Evolutionary conservation across 2,329 filamentous ascomycete genomes (phyloP).

Genomic region (Ceratocystiopsis minuta): DNA sequence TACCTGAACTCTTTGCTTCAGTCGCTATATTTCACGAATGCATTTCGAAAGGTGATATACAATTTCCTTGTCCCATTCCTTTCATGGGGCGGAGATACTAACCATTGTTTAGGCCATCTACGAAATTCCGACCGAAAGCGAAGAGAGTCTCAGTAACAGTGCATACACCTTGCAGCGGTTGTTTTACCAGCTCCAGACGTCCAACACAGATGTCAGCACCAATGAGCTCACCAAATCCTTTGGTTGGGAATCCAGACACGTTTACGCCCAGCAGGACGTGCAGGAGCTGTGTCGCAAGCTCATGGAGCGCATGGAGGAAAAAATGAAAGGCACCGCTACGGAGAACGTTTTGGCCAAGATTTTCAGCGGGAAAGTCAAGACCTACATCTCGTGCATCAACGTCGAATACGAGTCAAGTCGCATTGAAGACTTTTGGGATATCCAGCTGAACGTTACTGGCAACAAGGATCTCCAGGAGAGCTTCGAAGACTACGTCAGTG

Average conservation of each 20-base stretch:
- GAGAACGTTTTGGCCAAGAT: slow-evolving; percentile 78
- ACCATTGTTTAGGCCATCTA: slow-evolving; percentile 58
- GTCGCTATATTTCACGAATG: slow-evolving; percentile 74
- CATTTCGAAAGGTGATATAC: slow-evolving; percentile 61
- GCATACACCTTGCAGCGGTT: slow-evolving; percentile 85
- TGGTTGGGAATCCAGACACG: slow-evolving; percentile 93
- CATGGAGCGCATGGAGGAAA: slow-evolving; percentile 93
- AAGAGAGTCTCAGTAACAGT: slow-evolving; percentile 67
- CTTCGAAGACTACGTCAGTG: slow-evolving; percentile 89
- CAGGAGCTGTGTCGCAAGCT: slow-evolving; percentile 91
- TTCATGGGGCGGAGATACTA: background rate
- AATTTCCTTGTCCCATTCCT: background rate
- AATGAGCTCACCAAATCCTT: slow-evolving; percentile 92
- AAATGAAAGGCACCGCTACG: slow-evolving; percentile 90
- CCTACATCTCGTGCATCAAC: slow-evolving; percentile 96
- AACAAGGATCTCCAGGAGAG: slow-evolving; percentile 88
- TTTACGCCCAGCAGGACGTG: slow-evolving; percentile 97
- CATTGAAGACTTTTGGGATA: slow-evolving; percentile 96
- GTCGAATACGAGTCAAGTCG: slow-evolving; percentile 94
- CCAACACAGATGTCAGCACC: slow-evolving; percentile 65
- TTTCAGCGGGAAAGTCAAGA: slow-evolving; percentile 96
- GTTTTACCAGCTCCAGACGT: slow-evolving; percentile 89
- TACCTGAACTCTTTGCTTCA: slow-evolving; percentile 75
- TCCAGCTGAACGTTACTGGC: slow-evolving; percentile 88
- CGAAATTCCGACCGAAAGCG: slow-evolving; percentile 80